Base-by-base conservation (phyloP, 768 basidiomycete species). In the Infundibulicybe gibba region DNA sequence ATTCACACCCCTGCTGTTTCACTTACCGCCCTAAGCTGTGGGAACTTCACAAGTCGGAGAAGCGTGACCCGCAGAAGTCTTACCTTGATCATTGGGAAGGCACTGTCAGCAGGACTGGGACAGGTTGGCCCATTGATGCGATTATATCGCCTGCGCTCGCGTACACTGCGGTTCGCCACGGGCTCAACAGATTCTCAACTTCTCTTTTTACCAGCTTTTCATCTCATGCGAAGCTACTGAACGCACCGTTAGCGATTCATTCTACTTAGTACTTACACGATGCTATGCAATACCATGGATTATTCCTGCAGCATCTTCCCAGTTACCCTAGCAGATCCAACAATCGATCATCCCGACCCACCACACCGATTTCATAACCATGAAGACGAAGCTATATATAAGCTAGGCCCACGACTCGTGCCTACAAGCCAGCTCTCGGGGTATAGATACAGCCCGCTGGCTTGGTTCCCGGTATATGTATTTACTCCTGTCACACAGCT, bases 121-220 rank as follows among this genome's bases (percentile, higher is more conserved):
- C 85, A 2, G 83, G 81, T 0, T 69, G 87, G 0, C 83, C 85
- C 4, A 72, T 90, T 20, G 88, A 90, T 54, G 85, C 84, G 1
- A 80, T 90, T 47, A 83, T 90, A 19, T 72, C 73, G 1, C 82
- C 88, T 10, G 76, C 68, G 0, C 77, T 80, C 5, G 75, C 85
- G 3, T 80, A 72, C 57, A 69, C 77, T 1, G 82, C 86, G 0
- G 68, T 80, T 3, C 85, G 80, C 6, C 85, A 86, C 58, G 85
- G 83, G 3, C 57, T 70, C 46, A 77, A 77, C 52, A n/a, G n/a
- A n/a, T n/a, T n/a, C n/a, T n/a, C 51, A 71, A 56, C 83, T 84
- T 35, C 14, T 62, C n/a, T n/a, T n/a, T 54, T 25, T 25, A 8
- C 17, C 34, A 43, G 6, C 2, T 12, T 25, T 32, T 3, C 8